Evolutionary conservation across 2,329 filamentous ascomycete species (phyloP).

Genomic region (Arthrobotrys musiformis): DNA sequence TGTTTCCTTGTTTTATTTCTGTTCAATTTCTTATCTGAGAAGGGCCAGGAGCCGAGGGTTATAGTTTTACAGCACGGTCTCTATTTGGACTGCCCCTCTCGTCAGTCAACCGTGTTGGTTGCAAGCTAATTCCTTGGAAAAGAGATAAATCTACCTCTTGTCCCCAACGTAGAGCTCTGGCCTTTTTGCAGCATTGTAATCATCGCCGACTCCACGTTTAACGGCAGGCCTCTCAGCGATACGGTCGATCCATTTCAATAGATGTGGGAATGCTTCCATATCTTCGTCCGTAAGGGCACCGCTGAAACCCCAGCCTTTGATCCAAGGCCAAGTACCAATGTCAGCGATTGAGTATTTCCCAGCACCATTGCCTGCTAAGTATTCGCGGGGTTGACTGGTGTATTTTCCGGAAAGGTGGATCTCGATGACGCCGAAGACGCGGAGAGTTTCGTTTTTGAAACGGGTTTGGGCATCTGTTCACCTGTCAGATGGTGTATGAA

Average conservation of each 20-base stretch:
- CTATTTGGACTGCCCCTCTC: background rate
- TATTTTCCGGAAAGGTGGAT: slow-evolving; percentile 68
- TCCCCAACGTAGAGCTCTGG: slow-evolving; percentile 46
- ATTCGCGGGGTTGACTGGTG: slow-evolving; percentile 66
- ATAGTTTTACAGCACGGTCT: background rate
- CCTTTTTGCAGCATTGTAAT: slow-evolving; percentile 29
- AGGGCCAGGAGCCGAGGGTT: too few relatives aligned
- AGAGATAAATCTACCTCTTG: slow-evolving; percentile 9
- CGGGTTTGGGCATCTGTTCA: slow-evolving; percentile 65
- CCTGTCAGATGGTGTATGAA: slow-evolving; percentile 5
- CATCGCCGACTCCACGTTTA: slow-evolving; percentile 62
- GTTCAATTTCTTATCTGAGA: background rate
- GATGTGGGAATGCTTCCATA: slow-evolving; percentile 66
- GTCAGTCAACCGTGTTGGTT: background rate
- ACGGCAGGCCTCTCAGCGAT: slow-evolving; percentile 67
- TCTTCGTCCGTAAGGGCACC: slow-evolving; percentile 66
- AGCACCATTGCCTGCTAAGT: slow-evolving; percentile 67
- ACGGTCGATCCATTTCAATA: slow-evolving; percentile 68
- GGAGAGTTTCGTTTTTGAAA: slow-evolving; percentile 67
- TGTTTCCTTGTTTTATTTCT: too few relatives aligned
- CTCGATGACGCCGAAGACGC: slow-evolving; percentile 69
- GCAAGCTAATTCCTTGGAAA: background rate
- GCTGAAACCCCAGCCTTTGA: slow-evolving; percentile 64
- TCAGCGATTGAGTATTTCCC: slow-evolving; percentile 70
- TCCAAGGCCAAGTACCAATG: slow-evolving; percentile 68